Evolutionary conservation across 805 yeast genomes (phyloP).

Genomic region (Saccharomycopsis sp.): DNA sequence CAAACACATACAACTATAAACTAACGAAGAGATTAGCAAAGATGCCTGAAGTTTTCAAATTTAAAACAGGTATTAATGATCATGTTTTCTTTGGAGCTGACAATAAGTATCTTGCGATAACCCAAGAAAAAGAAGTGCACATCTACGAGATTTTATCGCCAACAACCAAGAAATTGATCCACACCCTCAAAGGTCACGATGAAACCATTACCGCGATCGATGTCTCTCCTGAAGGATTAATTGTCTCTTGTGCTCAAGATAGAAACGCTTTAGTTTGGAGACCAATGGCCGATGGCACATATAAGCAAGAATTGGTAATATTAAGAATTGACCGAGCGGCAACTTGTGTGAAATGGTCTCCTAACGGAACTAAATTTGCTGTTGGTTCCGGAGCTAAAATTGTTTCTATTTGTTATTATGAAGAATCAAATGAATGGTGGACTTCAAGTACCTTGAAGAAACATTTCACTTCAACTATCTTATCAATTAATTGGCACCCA

Average conservation of each 20-base stretch:
- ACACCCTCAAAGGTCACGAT: slow-evolving; percentile 77
- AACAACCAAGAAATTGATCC: slow-evolving; percentile 40
- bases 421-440: slow-evolving; percentile 98
- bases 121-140: slow-evolving; percentile 71
- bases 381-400: slow-evolving; percentile 94
- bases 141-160: slow-evolving; percentile 52
- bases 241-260: slow-evolving; percentile 96
- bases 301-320: slow-evolving; percentile 77
- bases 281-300: slow-evolving; percentile 49
- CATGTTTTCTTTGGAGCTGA: slow-evolving; percentile 77
- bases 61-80: slow-evolving; percentile 83
- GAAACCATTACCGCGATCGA: slow-evolving; percentile 93
- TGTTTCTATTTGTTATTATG: slow-evolving; percentile 93
- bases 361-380: slow-evolving; percentile 90
- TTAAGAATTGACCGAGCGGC: slow-evolving; percentile 94
- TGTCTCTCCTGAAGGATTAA: slow-evolving; percentile 78
- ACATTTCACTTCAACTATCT: slow-evolving; percentile 83
- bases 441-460: slow-evolving; percentile 94
- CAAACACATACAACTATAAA: neutral
- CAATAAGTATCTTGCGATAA: slow-evolving; percentile 58
- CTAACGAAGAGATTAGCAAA: neutral
- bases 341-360: slow-evolving; percentile 91
- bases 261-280: slow-evolving; percentile 98
- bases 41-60: slow-evolving; percentile 37
- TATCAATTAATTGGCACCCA: slow-evolving; percentile 87